Evolutionary conservation across 2,329 filamentous ascomycete species (phyloP).

Genomic region (Blumeriella jaapii): DNA sequence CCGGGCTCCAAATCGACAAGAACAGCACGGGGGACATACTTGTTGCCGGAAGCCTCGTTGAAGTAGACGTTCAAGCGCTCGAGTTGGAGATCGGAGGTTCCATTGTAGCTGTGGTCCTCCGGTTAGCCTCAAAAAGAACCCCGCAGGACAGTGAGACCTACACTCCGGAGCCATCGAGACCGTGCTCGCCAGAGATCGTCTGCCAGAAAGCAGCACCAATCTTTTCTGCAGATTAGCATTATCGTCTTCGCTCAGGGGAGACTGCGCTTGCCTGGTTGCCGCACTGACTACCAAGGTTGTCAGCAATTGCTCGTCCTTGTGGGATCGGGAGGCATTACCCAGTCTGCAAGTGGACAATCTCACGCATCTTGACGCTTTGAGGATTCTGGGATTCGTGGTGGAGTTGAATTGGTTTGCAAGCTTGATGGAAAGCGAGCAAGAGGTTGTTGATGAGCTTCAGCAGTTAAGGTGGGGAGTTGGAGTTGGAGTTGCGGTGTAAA

Average conservation of each 20-base stretch:
- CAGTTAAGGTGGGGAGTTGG: constrained; percentile 9
- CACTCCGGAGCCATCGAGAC: constrained; percentile 94
- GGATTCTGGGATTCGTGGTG: constrained; percentile 14
- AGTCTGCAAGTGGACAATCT: constrained; percentile 96
- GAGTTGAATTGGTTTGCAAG: constrained; percentile 8
- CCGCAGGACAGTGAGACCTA: constrained; percentile 39
- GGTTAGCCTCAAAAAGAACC: constrained; percentile 19
- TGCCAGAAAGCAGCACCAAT: constrained; percentile 97
- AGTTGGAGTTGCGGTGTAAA: neutral
- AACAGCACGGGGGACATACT: constrained; percentile 98
- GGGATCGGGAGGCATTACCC: too few species aligned
- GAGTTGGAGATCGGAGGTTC: constrained; percentile 95
- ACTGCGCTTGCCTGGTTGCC: constrained; percentile 99
- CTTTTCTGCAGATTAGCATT: too few species aligned
- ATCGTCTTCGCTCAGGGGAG: neutral
- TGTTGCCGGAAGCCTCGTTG: constrained; percentile 94
- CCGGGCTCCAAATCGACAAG: constrained; percentile 99
- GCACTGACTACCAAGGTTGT: too few species aligned
- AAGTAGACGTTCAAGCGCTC: constrained; percentile 99
- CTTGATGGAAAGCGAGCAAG: constrained; percentile 15
- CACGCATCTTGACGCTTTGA: constrained; percentile 51
- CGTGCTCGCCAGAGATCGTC: constrained; percentile 81
- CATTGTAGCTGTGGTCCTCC: constrained; percentile 66
- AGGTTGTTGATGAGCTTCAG: constrained; percentile 16
- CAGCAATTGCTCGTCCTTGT: too few species aligned